Evolutionary conservation across 139 green algal genomes (phyloP).

Genomic region (Picochlorum sp.): DNA sequence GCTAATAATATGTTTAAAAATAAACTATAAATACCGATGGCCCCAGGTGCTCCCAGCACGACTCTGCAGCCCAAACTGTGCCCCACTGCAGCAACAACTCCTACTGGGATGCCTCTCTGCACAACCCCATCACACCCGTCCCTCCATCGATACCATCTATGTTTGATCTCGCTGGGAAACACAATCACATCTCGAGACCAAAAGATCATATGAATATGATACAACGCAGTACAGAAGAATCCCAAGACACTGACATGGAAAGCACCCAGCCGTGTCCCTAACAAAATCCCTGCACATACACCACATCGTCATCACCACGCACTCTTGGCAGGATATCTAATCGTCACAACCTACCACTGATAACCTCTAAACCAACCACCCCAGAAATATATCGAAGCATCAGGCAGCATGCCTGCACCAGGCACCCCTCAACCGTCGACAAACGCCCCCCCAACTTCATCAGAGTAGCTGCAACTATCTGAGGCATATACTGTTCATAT

Average conservation of each 20-base stretch:
- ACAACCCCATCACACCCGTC: constrained; percentile 8
- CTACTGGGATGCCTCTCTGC: neutral
- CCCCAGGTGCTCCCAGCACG: neutral
- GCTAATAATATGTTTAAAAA: neutral
- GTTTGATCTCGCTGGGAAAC: constrained; percentile 35
- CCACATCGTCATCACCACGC: too few species aligned
- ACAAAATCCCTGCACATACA: too few species aligned
- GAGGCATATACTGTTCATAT: neutral
- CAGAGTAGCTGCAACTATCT: neutral
- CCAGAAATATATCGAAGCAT: neutral
- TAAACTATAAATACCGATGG: neutral
- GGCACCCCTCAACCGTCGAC: neutral
- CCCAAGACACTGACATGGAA: neutral
- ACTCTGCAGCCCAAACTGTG: neutral
- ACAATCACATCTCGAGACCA: constrained; percentile 33
- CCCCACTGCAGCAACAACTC: neutral
- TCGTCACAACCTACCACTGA: too few species aligned
- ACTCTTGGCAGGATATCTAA: too few species aligned
- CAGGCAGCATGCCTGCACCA: neutral
- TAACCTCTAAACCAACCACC: neutral
- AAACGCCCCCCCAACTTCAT: neutral
- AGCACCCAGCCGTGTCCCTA: neutral
- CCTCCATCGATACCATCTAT: constrained; percentile 39
- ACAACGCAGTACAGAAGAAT: constrained; percentile 9
- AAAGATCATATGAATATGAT: constrained; percentile 15